Evolutionary conservation across 768 basidiomycete genomes (phyloP).

Genomic region (Tulasnella sp.): DNA sequence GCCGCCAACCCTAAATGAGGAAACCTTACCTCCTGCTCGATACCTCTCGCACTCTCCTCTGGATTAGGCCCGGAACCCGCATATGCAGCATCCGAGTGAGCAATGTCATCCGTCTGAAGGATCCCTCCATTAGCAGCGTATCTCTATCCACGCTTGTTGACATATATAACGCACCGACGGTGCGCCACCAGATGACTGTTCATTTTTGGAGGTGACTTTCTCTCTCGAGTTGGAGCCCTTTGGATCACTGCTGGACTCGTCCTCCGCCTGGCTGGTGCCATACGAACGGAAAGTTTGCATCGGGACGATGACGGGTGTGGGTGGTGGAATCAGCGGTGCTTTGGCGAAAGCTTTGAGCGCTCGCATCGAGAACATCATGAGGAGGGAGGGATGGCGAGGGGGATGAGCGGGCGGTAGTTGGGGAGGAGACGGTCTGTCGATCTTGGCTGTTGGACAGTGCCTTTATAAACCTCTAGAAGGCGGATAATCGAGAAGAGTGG

Average conservation of each 20-base stretch:
- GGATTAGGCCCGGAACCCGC: background rate
- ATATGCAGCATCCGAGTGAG: slow-evolving; percentile 21
- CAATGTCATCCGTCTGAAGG: slow-evolving; percentile 21
- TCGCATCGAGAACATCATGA: slow-evolving; percentile 9
- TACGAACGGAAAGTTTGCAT: slow-evolving; percentile 21
- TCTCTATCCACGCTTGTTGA: background rate
- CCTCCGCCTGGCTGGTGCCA: background rate
- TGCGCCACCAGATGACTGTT: slow-evolving; percentile 16
- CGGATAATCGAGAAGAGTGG: background rate
- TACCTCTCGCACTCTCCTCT: background rate
- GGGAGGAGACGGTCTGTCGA: background rate
- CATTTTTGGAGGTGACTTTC: slow-evolving; percentile 8
- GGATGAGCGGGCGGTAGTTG: background rate
- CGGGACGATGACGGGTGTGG: slow-evolving; percentile 12
- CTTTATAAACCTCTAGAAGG: background rate
- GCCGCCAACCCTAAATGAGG: background rate
- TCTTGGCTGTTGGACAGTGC: background rate
- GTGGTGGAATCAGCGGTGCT: slow-evolving; percentile 23
- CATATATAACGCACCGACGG: slow-evolving; percentile 4
- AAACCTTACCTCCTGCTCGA: slow-evolving; percentile 14
- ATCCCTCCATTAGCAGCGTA: background rate
- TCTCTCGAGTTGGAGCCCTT: background rate
- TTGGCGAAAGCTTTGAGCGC: slow-evolving; percentile 13
- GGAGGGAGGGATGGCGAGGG: background rate
- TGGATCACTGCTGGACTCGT: background rate